Conservation (phyloP, 1,284 basidiomycete genomes). For the Ceratobasidium theobromae region DNA sequence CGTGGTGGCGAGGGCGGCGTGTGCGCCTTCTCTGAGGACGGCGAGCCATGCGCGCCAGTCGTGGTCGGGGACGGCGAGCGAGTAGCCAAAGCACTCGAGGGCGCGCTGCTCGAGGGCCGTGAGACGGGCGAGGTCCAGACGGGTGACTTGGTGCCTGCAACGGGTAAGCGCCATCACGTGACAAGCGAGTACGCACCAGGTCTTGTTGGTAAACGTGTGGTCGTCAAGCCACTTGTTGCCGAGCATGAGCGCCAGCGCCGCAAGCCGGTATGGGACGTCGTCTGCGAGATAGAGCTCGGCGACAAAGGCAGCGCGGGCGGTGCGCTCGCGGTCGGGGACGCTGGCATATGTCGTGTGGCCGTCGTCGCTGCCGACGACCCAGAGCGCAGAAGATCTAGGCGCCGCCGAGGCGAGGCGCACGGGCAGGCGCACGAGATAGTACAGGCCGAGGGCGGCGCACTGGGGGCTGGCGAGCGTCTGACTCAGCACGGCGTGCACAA, state of each 20-base stretch:
- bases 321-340: slow-evolving; percentile 18
- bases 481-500: slow-evolving; percentile 26
- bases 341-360: slow-evolving; percentile 20
- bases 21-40: slow-evolving; percentile 15
- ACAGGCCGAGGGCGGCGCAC: slow-evolving; percentile 32
- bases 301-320: slow-evolving; percentile 22
- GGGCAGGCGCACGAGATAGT: slow-evolving; percentile 32
- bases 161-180: slow-evolving; percentile 15
- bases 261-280: slow-evolving; percentile 41
- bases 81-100: slow-evolving; percentile 31
- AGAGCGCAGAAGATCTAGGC: neutral
- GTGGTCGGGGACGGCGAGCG: slow-evolving; percentile 25
- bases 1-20: neutral
- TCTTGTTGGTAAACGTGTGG: slow-evolving; percentile 90
- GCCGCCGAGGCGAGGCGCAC: slow-evolving; percentile 1
- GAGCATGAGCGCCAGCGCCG: slow-evolving; percentile 83
- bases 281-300: slow-evolving; percentile 13
- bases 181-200: slow-evolving; percentile 60
- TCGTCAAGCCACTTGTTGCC: slow-evolving; percentile 93
- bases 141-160: slow-evolving; percentile 34
- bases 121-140: slow-evolving; percentile 28
- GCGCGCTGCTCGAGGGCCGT: slow-evolving; percentile 33
- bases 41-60: slow-evolving; percentile 33
- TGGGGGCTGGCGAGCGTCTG: slow-evolving; percentile 33
- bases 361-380: slow-evolving; percentile 17